These are phyloP conservation scores for Annona cherimola DNA, from an alignment of 164 flowering plant species.

Conservation along the genomic window DNA sequence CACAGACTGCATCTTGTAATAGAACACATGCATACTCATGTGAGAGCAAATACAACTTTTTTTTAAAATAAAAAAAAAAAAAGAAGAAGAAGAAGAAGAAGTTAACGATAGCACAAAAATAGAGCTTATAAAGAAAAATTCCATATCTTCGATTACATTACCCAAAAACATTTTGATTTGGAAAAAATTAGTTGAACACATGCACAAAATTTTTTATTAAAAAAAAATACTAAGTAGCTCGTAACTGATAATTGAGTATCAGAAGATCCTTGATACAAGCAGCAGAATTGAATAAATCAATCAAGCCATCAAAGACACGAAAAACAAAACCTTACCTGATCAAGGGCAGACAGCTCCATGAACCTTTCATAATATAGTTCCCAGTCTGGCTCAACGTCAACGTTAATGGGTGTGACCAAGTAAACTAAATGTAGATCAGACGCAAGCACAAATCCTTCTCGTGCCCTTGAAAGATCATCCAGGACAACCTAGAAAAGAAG, in stretches of 20 bases:
- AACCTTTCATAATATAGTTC: conserved; percentile 85
- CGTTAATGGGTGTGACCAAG: conserved; percentile 90
- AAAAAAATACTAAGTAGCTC: too few species aligned
- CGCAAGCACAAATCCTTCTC: conserved; percentile 97
- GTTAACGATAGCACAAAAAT: too few species aligned
- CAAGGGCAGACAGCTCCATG: conserved; percentile 76
- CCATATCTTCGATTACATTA: too few species aligned
- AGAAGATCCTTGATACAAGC: background rate
- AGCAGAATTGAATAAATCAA: background rate
- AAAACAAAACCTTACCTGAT: conserved; percentile 51
- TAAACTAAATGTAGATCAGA: conserved; percentile 96
- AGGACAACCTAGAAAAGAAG: conserved; percentile 58
- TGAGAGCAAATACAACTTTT: too few species aligned
- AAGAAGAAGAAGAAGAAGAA: too few species aligned
- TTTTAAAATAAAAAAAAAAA: too few species aligned
- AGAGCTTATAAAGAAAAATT: too few species aligned
- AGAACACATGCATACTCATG: background rate
- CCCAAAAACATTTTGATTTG: too few species aligned
- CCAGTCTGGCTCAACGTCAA: conserved; percentile 97
- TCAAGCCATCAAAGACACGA: background rate
- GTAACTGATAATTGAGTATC: too few species aligned
- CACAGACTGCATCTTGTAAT: conserved; percentile 62
- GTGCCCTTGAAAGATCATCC: conserved; percentile 89
- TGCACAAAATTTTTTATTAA: too few species aligned
- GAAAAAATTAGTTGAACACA: too few species aligned